A percentile compares a stretch with the other conserved stretches of the same genome.
Conservation (phyloP, 306 rosid genomes). For the Hylodesmum podocarpum region DNA sequence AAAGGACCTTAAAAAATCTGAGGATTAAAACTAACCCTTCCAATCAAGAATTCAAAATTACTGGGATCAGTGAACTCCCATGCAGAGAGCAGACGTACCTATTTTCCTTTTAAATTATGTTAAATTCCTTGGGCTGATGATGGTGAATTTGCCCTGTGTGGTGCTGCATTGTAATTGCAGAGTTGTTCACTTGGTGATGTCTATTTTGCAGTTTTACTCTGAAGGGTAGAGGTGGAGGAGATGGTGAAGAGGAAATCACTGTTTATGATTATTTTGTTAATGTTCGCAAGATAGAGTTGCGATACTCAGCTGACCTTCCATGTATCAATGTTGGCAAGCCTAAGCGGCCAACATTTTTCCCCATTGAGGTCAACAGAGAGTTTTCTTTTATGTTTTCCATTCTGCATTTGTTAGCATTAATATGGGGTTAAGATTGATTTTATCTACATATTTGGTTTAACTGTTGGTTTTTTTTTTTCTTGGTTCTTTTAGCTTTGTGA, state of each 20-base stretch:
- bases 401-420: neutral
- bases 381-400: neutral
- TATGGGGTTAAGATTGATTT: neutral
- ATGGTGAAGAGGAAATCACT: constrained; percentile 70
- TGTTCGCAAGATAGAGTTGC: constrained; percentile 58
- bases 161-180: neutral
- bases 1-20: constrained; percentile 74
- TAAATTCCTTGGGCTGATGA: neutral
- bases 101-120: neutral
- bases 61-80: constrained; percentile 77
- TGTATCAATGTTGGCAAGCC: constrained; percentile 97
- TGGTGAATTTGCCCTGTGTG: neutral
- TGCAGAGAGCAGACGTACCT: constrained; percentile 77
- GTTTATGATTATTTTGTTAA: constrained; percentile 81
- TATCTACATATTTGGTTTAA: neutral
- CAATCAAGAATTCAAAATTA: constrained; percentile 73
- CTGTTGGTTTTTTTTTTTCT: neutral
- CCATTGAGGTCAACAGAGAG: constrained; percentile 65
- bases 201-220: constrained; percentile 60
- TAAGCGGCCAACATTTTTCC: constrained; percentile 83
- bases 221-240: constrained; percentile 47
- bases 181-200: neutral
- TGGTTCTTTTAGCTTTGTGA: constrained; percentile 58
- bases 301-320: constrained; percentile 75
- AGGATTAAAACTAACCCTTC: constrained; percentile 73